A percentile compares a stretch with the other conserved stretches of the same genome.
Conservation (phyloP, 345 rosid genomes). For the Eucalyptus virginea region DNA sequence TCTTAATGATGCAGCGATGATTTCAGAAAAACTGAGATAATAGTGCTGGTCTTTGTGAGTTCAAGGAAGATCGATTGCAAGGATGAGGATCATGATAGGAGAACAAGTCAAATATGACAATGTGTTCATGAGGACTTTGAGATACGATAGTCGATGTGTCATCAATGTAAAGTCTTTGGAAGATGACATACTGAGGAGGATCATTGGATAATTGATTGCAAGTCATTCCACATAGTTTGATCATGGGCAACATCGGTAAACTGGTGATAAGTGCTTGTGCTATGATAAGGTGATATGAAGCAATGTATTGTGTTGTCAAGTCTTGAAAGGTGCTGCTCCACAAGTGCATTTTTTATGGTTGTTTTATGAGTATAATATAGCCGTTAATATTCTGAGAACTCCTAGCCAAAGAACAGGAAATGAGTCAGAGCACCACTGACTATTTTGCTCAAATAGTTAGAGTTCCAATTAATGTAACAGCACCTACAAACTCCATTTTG, state of each 20-base stretch:
- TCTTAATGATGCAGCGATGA: no score
- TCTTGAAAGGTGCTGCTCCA: neutral
- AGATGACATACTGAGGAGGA: neutral
- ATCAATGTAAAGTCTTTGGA: neutral
- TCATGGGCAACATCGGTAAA: no score
- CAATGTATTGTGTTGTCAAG: neutral
- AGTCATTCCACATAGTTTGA: neutral
- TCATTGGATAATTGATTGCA: neutral
- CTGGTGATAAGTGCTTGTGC: no score
- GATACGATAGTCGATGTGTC: neutral
- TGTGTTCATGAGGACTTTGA: neutral
- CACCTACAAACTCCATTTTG: neutral
- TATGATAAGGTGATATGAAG: neutral
- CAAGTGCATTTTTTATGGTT: no score
- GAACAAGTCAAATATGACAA: neutral
- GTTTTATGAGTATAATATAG: no score
- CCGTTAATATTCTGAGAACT: no score
- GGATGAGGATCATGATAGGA: neutral
- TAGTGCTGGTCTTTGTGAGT: neutral
- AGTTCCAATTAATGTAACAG: neutral
- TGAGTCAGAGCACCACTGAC: no score
- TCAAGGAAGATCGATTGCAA: neutral
- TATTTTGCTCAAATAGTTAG: neutral
- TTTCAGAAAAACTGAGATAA: neutral
- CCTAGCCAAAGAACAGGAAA: accelerated